Evolutionary conservation across 176 grass and related monocot species (phyloP), one percentile per base, ranked within the genome.

Genomic region (Eragrostis nindensis): DNA sequence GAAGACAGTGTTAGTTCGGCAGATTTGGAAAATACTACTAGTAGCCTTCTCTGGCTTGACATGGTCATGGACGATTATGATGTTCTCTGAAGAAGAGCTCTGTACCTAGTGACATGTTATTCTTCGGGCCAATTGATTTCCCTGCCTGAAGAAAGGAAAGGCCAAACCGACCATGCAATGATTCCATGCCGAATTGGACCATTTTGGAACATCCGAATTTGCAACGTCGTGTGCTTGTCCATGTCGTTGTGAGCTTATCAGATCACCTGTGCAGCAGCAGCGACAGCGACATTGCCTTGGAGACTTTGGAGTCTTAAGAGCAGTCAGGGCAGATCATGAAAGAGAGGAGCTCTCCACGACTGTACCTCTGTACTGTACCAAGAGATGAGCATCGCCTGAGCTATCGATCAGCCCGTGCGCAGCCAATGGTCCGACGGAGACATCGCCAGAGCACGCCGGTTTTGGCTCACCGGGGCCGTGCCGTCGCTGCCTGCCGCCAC

Each of bases 1-100:
- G 8, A 45, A 45, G 46, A 78, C 83, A 73, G 68, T 80, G 57
- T 73, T 86, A 5, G 62, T 74, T 86, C n/a, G 84, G 77, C 84
- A 4, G 84, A 40, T 86, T 74, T 67, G 59, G 68, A 86, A n/a
- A n/a, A n/a, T n/a, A n/a, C n/a, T n/a, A n/a, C n/a, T n/a, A n/a
- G n/a, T n/a, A n/a, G n/a, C n/a, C n/a, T n/a, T n/a, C n/a, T n/a
- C n/a, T n/a, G n/a, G 19, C 11, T 62, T n/a, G 68, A 26, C 68
- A 19, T 62, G 14, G 2, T n/a, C n/a, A n/a, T n/a, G n/a, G n/a
- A n/a, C n/a, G n/a, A n/a, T n/a, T n/a, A n/a, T n/a, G n/a, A n/a
- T n/a, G n/a, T n/a, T n/a, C n/a, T n/a, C n/a, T n/a, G n/a, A n/a
- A n/a, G n/a, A n/a, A n/a, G n/a, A n/a, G n/a, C n/a, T n/a, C n/a